These are phyloP conservation scores for Fusarium coffeatum DNA, from an alignment of 2,329 filamentous ascomycete genomes.

Conservation along the genomic window DNA sequence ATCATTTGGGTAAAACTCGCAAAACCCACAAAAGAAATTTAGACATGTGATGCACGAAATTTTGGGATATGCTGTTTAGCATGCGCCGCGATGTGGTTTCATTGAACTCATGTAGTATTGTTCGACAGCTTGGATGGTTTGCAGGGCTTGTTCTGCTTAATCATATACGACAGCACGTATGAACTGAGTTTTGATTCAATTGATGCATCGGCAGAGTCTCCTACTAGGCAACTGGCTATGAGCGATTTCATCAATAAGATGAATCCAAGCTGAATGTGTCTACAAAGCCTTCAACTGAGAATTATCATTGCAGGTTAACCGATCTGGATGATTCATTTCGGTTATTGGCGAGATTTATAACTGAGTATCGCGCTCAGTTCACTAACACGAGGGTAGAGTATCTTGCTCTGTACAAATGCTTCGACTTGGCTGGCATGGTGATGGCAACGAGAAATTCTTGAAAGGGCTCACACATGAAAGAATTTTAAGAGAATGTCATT, in stretches of 20 bases:
- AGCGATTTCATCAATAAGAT: background rate
- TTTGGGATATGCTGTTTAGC: conserved; percentile 8
- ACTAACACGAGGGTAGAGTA: background rate
- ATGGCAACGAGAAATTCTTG: background rate
- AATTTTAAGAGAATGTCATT: background rate
- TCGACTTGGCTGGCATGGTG: background rate
- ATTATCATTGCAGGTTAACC: background rate
- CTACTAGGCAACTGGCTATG: background rate
- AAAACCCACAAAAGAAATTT: conserved; percentile 30
- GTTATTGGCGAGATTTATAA: background rate
- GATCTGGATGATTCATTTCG: background rate
- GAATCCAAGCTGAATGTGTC: background rate
- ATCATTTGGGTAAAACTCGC: conserved; percentile 31
- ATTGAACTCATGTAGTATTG: conserved; percentile 10
- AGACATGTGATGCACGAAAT: conserved; percentile 19
- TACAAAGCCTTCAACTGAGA: background rate
- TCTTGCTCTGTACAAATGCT: background rate
- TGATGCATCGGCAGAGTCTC: background rate
- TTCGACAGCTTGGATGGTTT: conserved; percentile 9
- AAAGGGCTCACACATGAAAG: background rate
- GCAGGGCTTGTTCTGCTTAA: conserved; percentile 8
- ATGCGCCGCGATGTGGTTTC: conserved; percentile 7
- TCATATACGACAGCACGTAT: conserved; percentile 1
- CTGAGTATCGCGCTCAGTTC: too few species aligned
- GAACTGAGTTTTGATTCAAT: conserved; percentile 15